Evolutionary conservation across 345 rosid species (phyloP), one percentile per base, ranked within the genome.

Genomic region (Moringa oleifera): DNA sequence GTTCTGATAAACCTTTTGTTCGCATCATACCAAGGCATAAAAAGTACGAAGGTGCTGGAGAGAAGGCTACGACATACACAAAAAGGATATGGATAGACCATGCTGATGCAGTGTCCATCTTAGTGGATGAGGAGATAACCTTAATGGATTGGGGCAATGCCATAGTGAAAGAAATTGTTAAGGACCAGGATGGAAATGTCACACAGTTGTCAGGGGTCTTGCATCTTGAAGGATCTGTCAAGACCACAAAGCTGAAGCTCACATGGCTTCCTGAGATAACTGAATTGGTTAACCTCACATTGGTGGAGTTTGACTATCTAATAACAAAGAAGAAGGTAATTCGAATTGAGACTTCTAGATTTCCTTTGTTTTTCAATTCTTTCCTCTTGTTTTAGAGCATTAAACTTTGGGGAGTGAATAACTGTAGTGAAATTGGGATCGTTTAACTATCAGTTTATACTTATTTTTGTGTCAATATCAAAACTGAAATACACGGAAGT

Each of bases 101-200:
- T 54, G 92, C 71, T 51, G 97, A 90, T 82, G 97, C 95, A 0
- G 62, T 55, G 64, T 74, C 73, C 51, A 82, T 94, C 68, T 81
- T 90, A 10, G 85, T 63, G 37, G 64, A 74, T 59, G 99, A 94
- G 77, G 97, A 90, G 73, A 75, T 94, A 46, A 94, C 99, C 46
- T 74, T 90, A 61, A 87, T 92, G 95, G 96, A 92, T 64, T 92
- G 95, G 96, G 98, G 95, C 53, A 89, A 89, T 69, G 93, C 96
- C 20, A 77, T 89, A 7, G 81, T 92, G 36, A 85, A 85, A 62
- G 90, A 87, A 63, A 75, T 87, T 41, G 72, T 37, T 13, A 87
- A 80, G 80, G 92, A 81, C 50, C 63, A 81, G 64, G 79, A 79
- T 36, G 93, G 96, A 68, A 71, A 52, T 58, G 70, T 92, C 65